phyloP scores from a whole-genome alignment of 805 yeast species.

The Wickerhamiella musiphila region DNA sequence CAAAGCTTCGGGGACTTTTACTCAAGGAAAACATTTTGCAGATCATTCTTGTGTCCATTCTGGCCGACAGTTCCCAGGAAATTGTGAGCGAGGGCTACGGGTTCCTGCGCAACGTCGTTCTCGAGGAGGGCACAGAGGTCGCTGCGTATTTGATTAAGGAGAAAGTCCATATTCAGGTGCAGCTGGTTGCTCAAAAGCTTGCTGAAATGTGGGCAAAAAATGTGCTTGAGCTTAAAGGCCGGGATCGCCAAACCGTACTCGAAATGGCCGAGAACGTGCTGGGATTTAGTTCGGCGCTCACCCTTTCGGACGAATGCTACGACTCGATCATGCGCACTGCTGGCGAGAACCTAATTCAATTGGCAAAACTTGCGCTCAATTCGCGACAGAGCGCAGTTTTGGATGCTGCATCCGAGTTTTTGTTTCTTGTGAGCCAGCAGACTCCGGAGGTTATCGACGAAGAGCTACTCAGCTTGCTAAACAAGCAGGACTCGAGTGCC shows the following conservation, averaged over 20 bases:
- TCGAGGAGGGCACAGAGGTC: slow-evolving; percentile 79
- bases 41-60: slow-evolving; percentile 40
- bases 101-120: slow-evolving; percentile 55
- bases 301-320: slow-evolving; percentile 44
- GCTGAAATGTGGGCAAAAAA: slow-evolving; percentile 22
- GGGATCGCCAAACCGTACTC: slow-evolving; percentile 22
- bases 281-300: slow-evolving; percentile 48
- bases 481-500: background rate
- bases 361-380: background rate
- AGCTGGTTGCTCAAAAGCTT: slow-evolving; percentile 30
- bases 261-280: slow-evolving; percentile 60
- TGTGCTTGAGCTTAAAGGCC: slow-evolving; percentile 15
- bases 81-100: slow-evolving; percentile 71
- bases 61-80: slow-evolving; percentile 55
- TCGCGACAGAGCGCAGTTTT: slow-evolving; percentile 3
- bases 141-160: slow-evolving; percentile 61
- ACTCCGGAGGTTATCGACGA: slow-evolving; percentile 9
- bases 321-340: slow-evolving; percentile 21
- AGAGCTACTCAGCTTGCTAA: slow-evolving; percentile 3
- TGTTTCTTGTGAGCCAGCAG: slow-evolving; percentile 20
- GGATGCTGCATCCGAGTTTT: slow-evolving; percentile 17
- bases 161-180: slow-evolving; percentile 51
- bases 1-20: slow-evolving; percentile 39
- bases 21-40: slow-evolving; percentile 58
- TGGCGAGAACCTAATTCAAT: slow-evolving; percentile 10